Base-by-base conservation (phyloP, 2,329 filamentous ascomycete genomes). In the Geosmithia putterillii region DNA sequence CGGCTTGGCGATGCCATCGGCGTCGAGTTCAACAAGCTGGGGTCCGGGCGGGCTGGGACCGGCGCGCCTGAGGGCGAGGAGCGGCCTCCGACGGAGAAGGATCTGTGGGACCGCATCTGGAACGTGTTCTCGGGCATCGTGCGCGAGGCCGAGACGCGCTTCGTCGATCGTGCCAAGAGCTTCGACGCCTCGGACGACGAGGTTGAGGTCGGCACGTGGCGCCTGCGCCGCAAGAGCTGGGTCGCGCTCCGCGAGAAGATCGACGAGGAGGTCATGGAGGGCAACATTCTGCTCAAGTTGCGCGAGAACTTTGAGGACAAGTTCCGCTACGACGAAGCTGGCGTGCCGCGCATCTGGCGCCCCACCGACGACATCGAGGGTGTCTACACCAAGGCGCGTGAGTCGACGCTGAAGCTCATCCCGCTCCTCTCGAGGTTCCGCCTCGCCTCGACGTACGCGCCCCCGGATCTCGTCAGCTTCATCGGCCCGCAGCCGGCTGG, bases 261-360 rank as follows among this genome's bases (percentile, higher is more conserved):
- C 48, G 90, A 96, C 32, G 92, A 98, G 57, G 92, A 98, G 64
- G 86, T 95, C 57, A 94, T 94, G 80, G 92, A 96, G 65, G 90
- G 90, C 54, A 98, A 96, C 57, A 80, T 98, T 43, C 69, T 96
- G 28, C 72, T 96, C 52, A 98, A 98, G 69, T 76, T 98, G 42
- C 80, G 92, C 32, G 92, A 98, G 63, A 96, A 95, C 67, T 98
- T 98, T 52, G 92, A 98, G 64, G 92, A 98, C 67, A 95, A 95
- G 64, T 98, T 98, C 75, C 83, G 92, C 50, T 98, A 98, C 55
- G 92, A 98, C 55, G 89, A 95, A 46, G 80, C 81, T 7, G 92
- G 92, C 21, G 92, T 98, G 4, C 92, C 92, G 5, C 77, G 92
- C 46, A 95, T 98, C 62, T 98, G 92, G 92, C 81, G 89, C 20